Base-by-base conservation (phyloP, 1,284 basidiomycete genomes). In the Mycosarcoma mackinlayi region DNA sequence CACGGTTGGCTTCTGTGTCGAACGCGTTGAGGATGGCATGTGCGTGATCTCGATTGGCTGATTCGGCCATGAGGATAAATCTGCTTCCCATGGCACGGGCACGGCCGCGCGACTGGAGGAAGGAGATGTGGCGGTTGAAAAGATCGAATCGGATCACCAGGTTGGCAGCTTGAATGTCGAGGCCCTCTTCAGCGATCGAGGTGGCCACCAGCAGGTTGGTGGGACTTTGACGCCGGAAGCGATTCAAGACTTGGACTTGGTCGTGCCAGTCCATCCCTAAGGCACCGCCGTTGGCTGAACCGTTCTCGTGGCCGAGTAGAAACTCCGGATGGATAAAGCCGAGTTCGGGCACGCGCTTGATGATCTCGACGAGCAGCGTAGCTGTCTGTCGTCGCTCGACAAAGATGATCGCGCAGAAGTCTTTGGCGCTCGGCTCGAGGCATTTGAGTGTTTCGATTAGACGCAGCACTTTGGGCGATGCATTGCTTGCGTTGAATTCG, bases 121-220 rank as follows among this genome's bases (percentile, higher is more conserved):
- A 76, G 10, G 62, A 60, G n/a, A 75, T 69, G 45, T 75, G 74
- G 6, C 62, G 57, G 33, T 54, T 61, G 51, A 75, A 75, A 9
- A 77, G 60, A 39, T 78, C 75, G 50, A 77, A 76, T 7, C 76
- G 68, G 14, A 78, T 61, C 6, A 78, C 73, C 21, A 74, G 53
- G 35, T 78, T 77, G 53, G 73, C 72, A 0, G 70, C 65, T 34
- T 61, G 64, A 33, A 78, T 73, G 53, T 77, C 76, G 39, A 78
- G 50, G 0, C 76, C 76, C 33, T 78, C 76, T 39, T 78, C 76
- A 9, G 68, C 59, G 47, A 78, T 76, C 19, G 60, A 72, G 6
- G 76, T 78, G 2, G 76, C 68, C 9, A 78, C 48, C n/a, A 78
- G 59, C 6, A 78, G 50, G 27, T 78, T 78, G 23, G 73, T 76